Conservation (phyloP, 2,329 filamentous ascomycete genomes). For the Neonectria punicea region DNA sequence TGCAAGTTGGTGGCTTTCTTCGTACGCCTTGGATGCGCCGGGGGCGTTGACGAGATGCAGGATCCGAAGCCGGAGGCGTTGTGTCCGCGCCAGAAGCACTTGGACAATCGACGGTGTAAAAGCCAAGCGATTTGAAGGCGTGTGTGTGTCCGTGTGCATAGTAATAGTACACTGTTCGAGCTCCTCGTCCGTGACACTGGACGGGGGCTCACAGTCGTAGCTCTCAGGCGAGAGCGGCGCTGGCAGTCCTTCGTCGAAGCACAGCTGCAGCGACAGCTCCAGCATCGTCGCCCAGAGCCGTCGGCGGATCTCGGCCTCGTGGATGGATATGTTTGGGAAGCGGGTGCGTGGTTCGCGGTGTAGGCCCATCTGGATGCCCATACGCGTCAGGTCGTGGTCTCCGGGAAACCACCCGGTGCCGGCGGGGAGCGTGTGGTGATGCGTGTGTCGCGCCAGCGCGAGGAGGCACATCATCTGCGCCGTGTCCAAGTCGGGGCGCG, state of each 20-base stretch:
- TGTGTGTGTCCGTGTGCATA: not conserved
- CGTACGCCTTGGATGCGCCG: conserved; percentile 17
- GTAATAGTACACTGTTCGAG: not conserved
- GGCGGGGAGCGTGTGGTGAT: conserved; percentile 10
- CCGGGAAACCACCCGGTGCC: conserved; percentile 14
- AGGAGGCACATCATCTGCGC: conserved; percentile 48
- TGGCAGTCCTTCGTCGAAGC: conserved; percentile 56
- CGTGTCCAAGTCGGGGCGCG: conserved; percentile 13
- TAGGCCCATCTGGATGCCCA: conserved; percentile 62
- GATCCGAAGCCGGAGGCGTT: conserved; percentile 28
- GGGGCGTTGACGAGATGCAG: conserved; percentile 26
- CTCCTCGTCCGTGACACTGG: conserved; percentile 36
- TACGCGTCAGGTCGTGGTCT: conserved; percentile 43
- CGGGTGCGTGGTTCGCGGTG: conserved; percentile 58
- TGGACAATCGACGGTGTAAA: conserved; percentile 17
- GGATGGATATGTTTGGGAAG: conserved; percentile 51
- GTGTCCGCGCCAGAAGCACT: conserved; percentile 25
- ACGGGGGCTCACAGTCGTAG: conserved; percentile 56
- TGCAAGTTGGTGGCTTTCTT: conserved; percentile 19
- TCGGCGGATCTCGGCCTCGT: conserved; percentile 57
- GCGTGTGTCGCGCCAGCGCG: conserved; percentile 41
- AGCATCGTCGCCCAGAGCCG: conserved; percentile 61
- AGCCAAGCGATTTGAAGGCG: not conserved
- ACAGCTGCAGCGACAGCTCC: conserved; percentile 57
- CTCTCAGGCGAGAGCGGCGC: conserved; percentile 54